These are phyloP conservation scores for Cyclospora cayetanensis DNA, from an alignment of 169 alveolate genomes.

Conservation along the genomic window DNA sequence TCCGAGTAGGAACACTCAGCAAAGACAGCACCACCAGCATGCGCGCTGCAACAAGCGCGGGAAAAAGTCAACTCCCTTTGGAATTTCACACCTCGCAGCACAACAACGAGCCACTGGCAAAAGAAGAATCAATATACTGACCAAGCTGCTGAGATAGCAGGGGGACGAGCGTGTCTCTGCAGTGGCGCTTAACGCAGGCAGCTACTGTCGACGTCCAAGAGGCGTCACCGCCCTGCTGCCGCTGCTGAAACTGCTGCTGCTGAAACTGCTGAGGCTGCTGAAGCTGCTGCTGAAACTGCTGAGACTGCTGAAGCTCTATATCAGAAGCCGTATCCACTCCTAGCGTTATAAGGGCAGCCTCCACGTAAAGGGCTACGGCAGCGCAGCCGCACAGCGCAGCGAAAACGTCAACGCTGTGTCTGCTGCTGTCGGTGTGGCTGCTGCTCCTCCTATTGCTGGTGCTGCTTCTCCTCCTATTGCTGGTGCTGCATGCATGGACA, in stretches of 20 bases:
- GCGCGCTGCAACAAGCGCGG: too few species aligned
- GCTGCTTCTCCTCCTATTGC: conserved; percentile 37
- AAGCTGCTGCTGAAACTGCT: not conserved
- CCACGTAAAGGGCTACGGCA: conserved; percentile 63
- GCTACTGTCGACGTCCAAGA: conserved; percentile 35
- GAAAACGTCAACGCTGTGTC: not conserved
- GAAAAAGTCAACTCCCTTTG: too few species aligned
- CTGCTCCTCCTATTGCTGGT: conserved; percentile 5
- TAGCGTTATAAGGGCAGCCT: conserved; percentile 16
- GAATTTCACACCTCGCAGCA: too few species aligned
- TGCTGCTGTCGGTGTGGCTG: conserved; percentile 30
- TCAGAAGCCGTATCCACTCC: not conserved
- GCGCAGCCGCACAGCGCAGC: conserved; percentile 55
- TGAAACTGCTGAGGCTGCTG: not conserved
- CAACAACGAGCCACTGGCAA: too few species aligned
- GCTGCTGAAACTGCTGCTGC: not conserved
- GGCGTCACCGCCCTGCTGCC: not conserved
- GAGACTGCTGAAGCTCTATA: not conserved
- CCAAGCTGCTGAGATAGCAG: conserved; percentile 44
- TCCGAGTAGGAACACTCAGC: too few species aligned
- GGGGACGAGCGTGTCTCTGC: conserved; percentile 40
- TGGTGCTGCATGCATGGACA: conserved; percentile 48
- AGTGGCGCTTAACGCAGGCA: conserved; percentile 35
- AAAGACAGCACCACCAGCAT: too few species aligned
- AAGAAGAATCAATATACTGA: too few species aligned